Percentiles rank a stretch among this genome's conserved stretches.
These are phyloP conservation scores for Solanum acaule DNA, from an alignment of 257 asterid species.

Conservation along the genomic window DNA sequence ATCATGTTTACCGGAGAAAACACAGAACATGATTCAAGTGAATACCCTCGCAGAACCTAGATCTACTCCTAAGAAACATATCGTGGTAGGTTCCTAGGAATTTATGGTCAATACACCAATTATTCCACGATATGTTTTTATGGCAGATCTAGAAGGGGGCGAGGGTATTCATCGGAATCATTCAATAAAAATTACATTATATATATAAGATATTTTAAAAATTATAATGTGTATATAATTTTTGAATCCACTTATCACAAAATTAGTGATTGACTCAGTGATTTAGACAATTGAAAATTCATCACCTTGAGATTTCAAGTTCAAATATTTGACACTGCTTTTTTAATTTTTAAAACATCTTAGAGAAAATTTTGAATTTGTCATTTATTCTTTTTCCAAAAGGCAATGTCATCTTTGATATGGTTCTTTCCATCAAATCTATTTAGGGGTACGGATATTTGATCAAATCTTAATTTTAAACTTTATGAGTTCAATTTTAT, in stretches of 20 bases:
- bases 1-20: neutral
- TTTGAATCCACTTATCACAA: too few relatives aligned
- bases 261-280: too few relatives aligned
- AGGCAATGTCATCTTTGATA: neutral
- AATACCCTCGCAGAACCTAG: neutral
- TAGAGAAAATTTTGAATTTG: neutral
- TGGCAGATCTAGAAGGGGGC: too few relatives aligned
- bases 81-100: too few relatives aligned
- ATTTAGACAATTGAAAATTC: neutral
- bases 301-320: neutral
- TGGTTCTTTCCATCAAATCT: neutral
- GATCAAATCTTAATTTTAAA: neutral
- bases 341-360: too few relatives aligned
- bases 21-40: neutral
- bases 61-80: neutral
- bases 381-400: neutral
- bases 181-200: too few relatives aligned
- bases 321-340: too few relatives aligned
- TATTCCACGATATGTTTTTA: too few relatives aligned
- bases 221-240: too few relatives aligned
- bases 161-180: too few relatives aligned
- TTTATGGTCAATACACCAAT: neutral
- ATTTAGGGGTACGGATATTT: neutral
- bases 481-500: too few relatives aligned
- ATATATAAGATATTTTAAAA: too few relatives aligned